phyloP scores from a whole-genome alignment of 495 filamentous ascomycete genomes.

The Penicillium turbatum region DNA sequence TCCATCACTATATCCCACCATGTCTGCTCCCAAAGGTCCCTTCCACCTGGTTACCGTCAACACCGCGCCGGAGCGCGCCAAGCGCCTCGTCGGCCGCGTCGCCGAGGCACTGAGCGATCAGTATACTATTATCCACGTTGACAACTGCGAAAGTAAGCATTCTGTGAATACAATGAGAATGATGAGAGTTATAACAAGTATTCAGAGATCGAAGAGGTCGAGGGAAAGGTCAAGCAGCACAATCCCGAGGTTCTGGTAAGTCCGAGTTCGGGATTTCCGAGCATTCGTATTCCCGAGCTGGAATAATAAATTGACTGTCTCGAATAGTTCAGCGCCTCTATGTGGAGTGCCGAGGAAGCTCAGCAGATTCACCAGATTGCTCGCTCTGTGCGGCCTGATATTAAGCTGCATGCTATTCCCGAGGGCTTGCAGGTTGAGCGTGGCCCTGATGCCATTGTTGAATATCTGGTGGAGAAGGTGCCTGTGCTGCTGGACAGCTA shows the following conservation, averaged over 20 bases:
- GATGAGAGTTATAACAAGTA: background rate
- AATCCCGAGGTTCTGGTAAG: constrained; percentile 51
- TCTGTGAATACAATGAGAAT: background rate
- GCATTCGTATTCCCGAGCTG: background rate
- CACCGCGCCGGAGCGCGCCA: constrained; percentile 62
- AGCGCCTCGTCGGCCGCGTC: constrained; percentile 55
- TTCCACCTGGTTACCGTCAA: constrained; percentile 65
- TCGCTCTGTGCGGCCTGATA: constrained; percentile 43
- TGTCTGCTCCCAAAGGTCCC: constrained; percentile 51
- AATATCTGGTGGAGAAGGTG: constrained; percentile 57
- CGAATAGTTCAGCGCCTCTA: constrained; percentile 59
- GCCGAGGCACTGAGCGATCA: constrained; percentile 54
- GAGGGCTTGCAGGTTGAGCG: constrained; percentile 60
- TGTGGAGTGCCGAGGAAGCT: constrained; percentile 61
- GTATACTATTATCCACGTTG: constrained; percentile 56
- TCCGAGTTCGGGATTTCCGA: constrained; percentile 14
- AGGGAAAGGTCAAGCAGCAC: constrained; percentile 43
- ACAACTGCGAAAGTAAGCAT: constrained; percentile 52
- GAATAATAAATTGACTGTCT: constrained; percentile 1
- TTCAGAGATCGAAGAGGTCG: constrained; percentile 50
- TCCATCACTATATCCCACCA: constrained; percentile 16
- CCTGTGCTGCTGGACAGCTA: constrained; percentile 47
- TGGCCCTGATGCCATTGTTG: constrained; percentile 62
- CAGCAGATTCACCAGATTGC: constrained; percentile 53
- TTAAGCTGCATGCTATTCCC: constrained; percentile 59